A percentile compares a stretch with the other conserved stretches of the same genome.
Evolutionary conservation across 768 basidiomycete species (phyloP).

Genomic region (Amanita subjunquillea): DNA sequence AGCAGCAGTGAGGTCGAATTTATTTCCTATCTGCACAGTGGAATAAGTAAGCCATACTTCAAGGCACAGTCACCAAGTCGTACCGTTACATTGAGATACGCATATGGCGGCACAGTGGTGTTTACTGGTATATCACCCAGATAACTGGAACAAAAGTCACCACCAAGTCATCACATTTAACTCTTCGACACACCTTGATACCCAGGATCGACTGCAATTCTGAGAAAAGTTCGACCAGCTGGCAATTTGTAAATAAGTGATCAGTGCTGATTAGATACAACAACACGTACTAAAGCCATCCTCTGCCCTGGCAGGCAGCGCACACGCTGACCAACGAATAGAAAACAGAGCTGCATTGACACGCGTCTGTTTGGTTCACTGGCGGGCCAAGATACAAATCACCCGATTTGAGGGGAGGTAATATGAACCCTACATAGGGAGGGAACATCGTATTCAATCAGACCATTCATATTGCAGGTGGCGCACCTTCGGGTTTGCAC

Average conservation of each 20-base stretch:
- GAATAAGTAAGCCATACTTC: neutral
- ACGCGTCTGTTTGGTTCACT: slow-evolving; percentile 21
- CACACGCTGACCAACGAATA: slow-evolving; percentile 44
- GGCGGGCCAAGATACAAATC: slow-evolving; percentile 28
- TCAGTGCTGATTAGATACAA: neutral
- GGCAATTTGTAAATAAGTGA: neutral
- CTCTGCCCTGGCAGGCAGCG: slow-evolving; percentile 34
- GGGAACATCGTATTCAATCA: neutral
- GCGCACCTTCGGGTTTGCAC: neutral
- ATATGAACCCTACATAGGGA: neutral
- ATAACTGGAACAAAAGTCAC: slow-evolving; percentile 7
- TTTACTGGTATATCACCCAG: slow-evolving; percentile 26
- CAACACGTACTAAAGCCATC: slow-evolving; percentile 12
- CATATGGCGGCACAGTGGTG: slow-evolving; percentile 44
- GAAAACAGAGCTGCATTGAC: slow-evolving; percentile 40
- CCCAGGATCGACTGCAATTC: neutral
- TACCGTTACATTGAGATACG: slow-evolving; percentile 29
- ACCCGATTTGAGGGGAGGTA: slow-evolving; percentile 17
- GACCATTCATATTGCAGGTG: neutral
- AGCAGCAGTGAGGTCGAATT: neutral
- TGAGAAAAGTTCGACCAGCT: neutral
- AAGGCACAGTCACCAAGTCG: neutral
- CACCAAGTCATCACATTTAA: neutral
- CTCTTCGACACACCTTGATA: neutral
- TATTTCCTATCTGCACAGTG: neutral